These are phyloP conservation scores for Amauroascus verrucosus DNA, from an alignment of 2,329 filamentous ascomycete species.

Conservation along the genomic window DNA sequence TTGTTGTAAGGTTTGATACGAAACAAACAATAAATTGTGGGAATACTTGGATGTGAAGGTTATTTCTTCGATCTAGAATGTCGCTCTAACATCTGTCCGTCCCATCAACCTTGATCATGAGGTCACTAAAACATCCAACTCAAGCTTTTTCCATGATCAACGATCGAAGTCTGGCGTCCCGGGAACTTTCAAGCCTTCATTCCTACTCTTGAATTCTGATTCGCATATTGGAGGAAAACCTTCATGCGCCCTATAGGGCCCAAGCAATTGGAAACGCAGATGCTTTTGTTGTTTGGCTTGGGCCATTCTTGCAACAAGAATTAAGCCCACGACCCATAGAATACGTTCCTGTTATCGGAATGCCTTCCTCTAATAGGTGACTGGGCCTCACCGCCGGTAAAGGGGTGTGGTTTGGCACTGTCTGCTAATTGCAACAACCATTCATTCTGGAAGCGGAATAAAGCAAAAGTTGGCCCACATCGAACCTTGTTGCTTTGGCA, in stretches of 20 bases:
- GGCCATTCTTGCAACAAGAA: neutral
- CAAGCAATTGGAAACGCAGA: neutral
- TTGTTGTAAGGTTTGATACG: slow-evolving; percentile 5
- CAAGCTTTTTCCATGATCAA: neutral
- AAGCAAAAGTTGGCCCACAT: neutral
- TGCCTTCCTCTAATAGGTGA: neutral
- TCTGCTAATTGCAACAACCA: neutral
- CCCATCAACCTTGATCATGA: slow-evolving; percentile 4
- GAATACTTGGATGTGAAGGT: neutral
- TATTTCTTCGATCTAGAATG: slow-evolving; percentile 3
- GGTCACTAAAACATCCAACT: neutral
- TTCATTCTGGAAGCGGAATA: neutral
- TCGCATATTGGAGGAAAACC: neutral
- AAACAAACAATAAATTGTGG: neutral
- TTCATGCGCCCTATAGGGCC: slow-evolving; percentile 5
- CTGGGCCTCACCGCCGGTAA: neutral
- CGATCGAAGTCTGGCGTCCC: neutral
- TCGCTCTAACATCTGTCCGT: neutral
- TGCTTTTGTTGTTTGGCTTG: neutral
- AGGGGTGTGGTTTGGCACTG: too few relatives aligned
- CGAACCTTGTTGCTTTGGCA: neutral
- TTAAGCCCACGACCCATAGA: neutral
- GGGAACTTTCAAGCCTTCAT: slow-evolving; percentile 2
- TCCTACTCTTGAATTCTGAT: neutral
- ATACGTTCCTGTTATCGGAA: neutral